Base-by-base conservation (phyloP, 164 flowering plant genomes). In the Vitis vinifera region DNA sequence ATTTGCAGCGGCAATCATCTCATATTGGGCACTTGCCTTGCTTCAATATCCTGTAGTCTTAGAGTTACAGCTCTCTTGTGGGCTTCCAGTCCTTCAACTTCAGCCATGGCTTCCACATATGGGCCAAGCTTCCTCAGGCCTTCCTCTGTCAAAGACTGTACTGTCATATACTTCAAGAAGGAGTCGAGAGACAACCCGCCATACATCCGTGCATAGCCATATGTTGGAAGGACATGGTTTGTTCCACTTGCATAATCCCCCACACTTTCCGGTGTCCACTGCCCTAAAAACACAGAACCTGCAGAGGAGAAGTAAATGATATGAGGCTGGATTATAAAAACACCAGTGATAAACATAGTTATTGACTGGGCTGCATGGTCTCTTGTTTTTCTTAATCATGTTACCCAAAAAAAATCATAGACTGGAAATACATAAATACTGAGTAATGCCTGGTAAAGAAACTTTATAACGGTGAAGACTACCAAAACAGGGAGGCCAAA, bases 241-340 rank as follows among this genome's bases (percentile, higher is more conserved):
- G 99, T 94, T 27, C 99, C 98, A 65, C 99, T 93, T 51, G 98
- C 99, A 80, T 95, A 93, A 69, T 95, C 98, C 67, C 99, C 98
- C 9, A 95, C 97, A 62, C 99, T 93, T 77, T 95, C 99, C 0
- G 99, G 99, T 0, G 98, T 95, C 98, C 98, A 95, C 55, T 71
- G 92, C 56, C 99, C 98, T 69, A 95, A 63, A 75, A 95, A 95
- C 66, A 95, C 97, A 51, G 97, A 95, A 59, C 99, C 99, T 94
- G 89, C 77, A 77, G 53, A 37, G 44, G 53, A 37, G 44, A 37
- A 37, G 44, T 37, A 37, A 37, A 37, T 37, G 7, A 37, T 37
- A 37, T 4, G 44, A 37, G 44, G 44, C 4, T 37, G 44, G 44
- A 37, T 37, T 37, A 37, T 23, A 23, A 23, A 23, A 23, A 23